Conservation (phyloP, 208 protist genomes). For the Crithidia thermophila region DNA sequence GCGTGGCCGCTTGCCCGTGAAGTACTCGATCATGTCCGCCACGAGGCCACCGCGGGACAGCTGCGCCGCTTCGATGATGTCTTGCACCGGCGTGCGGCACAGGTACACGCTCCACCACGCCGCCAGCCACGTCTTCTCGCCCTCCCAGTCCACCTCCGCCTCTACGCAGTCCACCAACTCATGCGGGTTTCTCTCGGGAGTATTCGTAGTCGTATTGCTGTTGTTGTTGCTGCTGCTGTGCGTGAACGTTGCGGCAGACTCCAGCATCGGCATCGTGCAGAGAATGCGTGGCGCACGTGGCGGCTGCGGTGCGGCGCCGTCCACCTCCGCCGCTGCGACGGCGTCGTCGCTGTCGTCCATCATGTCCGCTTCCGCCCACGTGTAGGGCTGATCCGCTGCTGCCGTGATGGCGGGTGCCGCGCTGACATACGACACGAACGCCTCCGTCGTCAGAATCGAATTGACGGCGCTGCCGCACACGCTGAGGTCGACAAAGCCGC, state of each 20-base stretch:
- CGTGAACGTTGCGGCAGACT: too few relatives aligned
- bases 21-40: conserved; percentile 65
- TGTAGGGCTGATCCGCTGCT: conserved; percentile 23
- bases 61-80: conserved; percentile 65
- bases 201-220: too few relatives aligned
- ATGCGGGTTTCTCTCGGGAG: too few relatives aligned
- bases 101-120: conserved; percentile 83
- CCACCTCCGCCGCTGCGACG: conserved; percentile 9
- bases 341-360: conserved; percentile 11
- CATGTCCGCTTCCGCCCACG: background rate
- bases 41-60: conserved; percentile 57
- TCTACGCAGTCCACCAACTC: conserved; percentile 31
- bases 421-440: conserved; percentile 45
- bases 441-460: conserved; percentile 80
- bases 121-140: conserved; percentile 50
- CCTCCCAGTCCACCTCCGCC: conserved; percentile 21
- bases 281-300: conserved; percentile 12
- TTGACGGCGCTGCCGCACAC: conserved; percentile 90
- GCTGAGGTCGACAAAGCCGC: conserved; percentile 72
- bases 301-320: too few relatives aligned
- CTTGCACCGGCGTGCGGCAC: conserved; percentile 54
- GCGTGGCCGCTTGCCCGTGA: conserved; percentile 61
- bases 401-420: conserved; percentile 32
- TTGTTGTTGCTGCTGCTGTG: conserved; percentile 7
- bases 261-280: background rate